Conservation (phyloP, 1,284 basidiomycete genomes). For the Somion occarium region DNA sequence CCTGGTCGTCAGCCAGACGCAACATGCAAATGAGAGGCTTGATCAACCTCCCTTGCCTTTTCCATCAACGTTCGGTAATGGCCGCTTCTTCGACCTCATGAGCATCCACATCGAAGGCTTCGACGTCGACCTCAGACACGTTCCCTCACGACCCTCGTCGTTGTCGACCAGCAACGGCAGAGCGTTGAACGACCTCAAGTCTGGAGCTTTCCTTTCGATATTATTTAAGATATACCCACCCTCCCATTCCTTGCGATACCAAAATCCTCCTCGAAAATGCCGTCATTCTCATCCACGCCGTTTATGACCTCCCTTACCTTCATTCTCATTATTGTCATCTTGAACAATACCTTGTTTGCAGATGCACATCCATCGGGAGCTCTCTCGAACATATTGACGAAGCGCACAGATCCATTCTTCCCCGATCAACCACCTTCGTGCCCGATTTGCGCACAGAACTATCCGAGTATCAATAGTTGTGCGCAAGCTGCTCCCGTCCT, state of each 20-base stretch:
- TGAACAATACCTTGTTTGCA: too few relatives aligned
- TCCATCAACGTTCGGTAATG: not conserved
- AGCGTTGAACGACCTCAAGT: not conserved
- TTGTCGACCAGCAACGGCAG: not conserved
- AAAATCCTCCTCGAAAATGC: too few relatives aligned
- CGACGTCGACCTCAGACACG: not conserved
- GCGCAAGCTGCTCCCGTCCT: conserved; percentile 52
- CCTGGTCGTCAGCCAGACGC: too few relatives aligned
- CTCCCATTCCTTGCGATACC: too few relatives aligned
- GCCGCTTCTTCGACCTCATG: not conserved
- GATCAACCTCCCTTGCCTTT: too few relatives aligned
- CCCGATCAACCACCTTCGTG: conserved; percentile 48
- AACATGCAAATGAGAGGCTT: too few relatives aligned
- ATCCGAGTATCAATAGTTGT: conserved; percentile 48
- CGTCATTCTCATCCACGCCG: too few relatives aligned
- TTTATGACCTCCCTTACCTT: too few relatives aligned
- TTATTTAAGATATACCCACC: not conserved
- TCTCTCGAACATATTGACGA: not conserved
- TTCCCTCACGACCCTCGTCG: not conserved
- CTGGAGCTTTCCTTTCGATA: not conserved
- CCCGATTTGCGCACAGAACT: conserved; percentile 48
- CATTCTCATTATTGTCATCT: too few relatives aligned
- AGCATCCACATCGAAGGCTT: not conserved
- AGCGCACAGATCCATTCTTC: conserved; percentile 36
- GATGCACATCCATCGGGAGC: not conserved